phyloP scores from a whole-genome alignment of 768 basidiomycete genomes.

The Phanerodontia chrysosporium region DNA sequence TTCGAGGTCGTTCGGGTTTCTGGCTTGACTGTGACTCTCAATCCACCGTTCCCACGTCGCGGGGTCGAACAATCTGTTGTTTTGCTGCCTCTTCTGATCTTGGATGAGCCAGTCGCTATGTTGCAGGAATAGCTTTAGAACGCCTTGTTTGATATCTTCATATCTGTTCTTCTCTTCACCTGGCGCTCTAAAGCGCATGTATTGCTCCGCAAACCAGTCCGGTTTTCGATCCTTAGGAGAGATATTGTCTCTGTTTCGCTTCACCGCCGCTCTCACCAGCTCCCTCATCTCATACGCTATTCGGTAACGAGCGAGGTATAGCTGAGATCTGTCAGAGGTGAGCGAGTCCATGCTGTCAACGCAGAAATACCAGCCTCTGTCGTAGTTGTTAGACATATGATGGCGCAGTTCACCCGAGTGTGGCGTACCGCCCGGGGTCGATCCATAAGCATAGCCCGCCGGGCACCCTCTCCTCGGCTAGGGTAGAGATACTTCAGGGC shows the following conservation, averaged over 20 bases:
- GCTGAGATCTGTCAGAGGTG: not conserved
- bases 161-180: not conserved
- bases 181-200: not conserved
- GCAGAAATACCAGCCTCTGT: not conserved
- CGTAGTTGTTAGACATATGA: not conserved
- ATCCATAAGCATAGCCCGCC: not conserved
- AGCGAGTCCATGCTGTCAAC: not conserved
- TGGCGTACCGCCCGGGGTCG: not conserved
- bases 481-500: not conserved
- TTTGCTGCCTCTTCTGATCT: not conserved
- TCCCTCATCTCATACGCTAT: not conserved
- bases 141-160: not conserved
- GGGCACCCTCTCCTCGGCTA: not conserved
- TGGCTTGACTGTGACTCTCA: not conserved
- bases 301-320: not conserved
- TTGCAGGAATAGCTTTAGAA: not conserved
- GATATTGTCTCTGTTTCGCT: not conserved
- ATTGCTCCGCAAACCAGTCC: not conserved
- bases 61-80: not conserved
- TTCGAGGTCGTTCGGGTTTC: not conserved
- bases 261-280: not conserved
- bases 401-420: not conserved
- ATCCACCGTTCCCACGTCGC: not conserved
- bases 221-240: not conserved
- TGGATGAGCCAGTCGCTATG: not conserved